phyloP scores from a whole-genome alignment of 2,329 filamentous ascomycete species.

The Cytospora mali region DNA sequence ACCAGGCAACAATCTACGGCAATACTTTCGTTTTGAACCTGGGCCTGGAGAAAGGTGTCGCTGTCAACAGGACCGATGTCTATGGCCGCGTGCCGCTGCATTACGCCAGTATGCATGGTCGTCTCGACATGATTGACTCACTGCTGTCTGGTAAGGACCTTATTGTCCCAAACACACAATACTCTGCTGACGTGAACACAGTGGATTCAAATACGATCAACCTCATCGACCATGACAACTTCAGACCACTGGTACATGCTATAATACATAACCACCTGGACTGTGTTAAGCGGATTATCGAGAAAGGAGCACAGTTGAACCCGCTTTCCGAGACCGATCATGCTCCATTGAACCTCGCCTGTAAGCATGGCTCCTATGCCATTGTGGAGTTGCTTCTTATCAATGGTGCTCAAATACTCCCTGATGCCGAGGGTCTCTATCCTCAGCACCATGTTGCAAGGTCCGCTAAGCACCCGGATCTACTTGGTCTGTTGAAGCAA shows the following conservation, averaged over 20 bases:
- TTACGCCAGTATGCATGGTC: slow-evolving; percentile 94
- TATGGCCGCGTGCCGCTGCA: slow-evolving; percentile 93
- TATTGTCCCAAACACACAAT: not conserved
- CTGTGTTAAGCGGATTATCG: slow-evolving; percentile 78
- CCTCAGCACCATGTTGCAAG: slow-evolving; percentile 96
- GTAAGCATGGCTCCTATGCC: slow-evolving; percentile 84
- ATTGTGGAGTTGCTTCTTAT: slow-evolving; percentile 85
- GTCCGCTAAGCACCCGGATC: slow-evolving; percentile 77
- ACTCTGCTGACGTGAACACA: slow-evolving; percentile 22
- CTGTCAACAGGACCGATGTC: slow-evolving; percentile 81
- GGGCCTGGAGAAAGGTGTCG: slow-evolving; percentile 74
- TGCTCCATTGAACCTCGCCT: slow-evolving; percentile 91
- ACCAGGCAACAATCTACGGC: slow-evolving; percentile 95
- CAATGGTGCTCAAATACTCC: slow-evolving; percentile 78
- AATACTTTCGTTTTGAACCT: slow-evolving; percentile 76
- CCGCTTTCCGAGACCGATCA: slow-evolving; percentile 86
- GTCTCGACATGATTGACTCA: slow-evolving; percentile 77
- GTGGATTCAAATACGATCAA: slow-evolving; percentile 73
- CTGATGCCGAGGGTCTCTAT: slow-evolving; percentile 93
- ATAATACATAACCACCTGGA: slow-evolving; percentile 85
- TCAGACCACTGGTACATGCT: slow-evolving; percentile 91
- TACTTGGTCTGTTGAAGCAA: slow-evolving; percentile 77
- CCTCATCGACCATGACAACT: slow-evolving; percentile 93
- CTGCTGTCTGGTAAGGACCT: slow-evolving; percentile 62
- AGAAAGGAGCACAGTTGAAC: slow-evolving; percentile 80